Evolutionary conservation across 805 yeast genomes (phyloP).

Genomic region (Pichia paraexigua): DNA sequence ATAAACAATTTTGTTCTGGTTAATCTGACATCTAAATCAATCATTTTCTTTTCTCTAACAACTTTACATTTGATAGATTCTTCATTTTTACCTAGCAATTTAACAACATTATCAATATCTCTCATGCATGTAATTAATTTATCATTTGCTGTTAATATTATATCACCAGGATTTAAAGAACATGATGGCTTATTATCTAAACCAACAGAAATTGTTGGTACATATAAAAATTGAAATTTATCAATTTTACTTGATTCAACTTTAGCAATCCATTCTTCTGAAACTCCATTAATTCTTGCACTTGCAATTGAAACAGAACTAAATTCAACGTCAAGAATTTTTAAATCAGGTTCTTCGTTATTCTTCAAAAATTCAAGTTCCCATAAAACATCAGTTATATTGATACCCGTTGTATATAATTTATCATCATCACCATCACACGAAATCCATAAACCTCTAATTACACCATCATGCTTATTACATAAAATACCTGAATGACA

Average conservation of each 20-base stretch:
- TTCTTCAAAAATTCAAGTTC: constrained; percentile 47
- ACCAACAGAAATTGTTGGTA: constrained; percentile 47
- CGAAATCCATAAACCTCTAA: constrained; percentile 80
- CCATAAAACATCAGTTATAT: constrained; percentile 53
- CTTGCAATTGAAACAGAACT: constrained; percentile 57
- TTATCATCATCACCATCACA: constrained; percentile 67
- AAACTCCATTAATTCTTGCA: constrained; percentile 82
- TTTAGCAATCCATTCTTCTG: constrained; percentile 69
- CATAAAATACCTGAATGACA: constrained; percentile 72
- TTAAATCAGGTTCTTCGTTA: constrained; percentile 45
- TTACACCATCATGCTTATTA: constrained; percentile 60
- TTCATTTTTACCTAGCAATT: constrained; percentile 27
- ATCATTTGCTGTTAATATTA: constrained; percentile 63
- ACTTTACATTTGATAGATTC: constrained; percentile 46
- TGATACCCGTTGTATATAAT: constrained; percentile 71
- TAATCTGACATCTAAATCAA: constrained; percentile 57
- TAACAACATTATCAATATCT: constrained; percentile 48
- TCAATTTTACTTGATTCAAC: constrained; percentile 51
- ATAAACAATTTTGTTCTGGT: constrained; percentile 43
- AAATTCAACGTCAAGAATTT: constrained; percentile 76
- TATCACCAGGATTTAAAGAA: constrained; percentile 58
- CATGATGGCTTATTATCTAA: constrained; percentile 23
- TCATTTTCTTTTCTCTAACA: constrained; percentile 61
- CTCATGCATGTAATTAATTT: constrained; percentile 55
- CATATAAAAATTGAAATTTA: constrained; percentile 65